These are phyloP conservation scores for Osmanthus fragrans DNA, from an alignment of 257 asterid genomes.

Conservation along the genomic window DNA sequence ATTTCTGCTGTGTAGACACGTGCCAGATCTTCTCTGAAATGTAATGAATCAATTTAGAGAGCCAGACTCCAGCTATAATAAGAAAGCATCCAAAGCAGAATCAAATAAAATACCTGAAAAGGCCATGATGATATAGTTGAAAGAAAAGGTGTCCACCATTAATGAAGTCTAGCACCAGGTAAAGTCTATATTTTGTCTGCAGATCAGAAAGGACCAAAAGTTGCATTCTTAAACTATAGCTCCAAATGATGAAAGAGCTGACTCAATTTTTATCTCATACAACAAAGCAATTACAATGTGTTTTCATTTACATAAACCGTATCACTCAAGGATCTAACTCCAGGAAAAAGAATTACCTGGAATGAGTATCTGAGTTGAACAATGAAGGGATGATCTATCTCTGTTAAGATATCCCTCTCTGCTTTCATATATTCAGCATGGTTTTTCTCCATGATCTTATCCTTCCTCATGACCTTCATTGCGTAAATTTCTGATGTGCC, in stretches of 20 bases:
- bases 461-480: conserved; percentile 83
- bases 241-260: conserved; percentile 2
- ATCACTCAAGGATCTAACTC: neutral
- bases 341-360: conserved; percentile 40
- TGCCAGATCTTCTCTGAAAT: conserved; percentile 62
- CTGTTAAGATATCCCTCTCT: conserved; percentile 67
- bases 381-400: conserved; percentile 68
- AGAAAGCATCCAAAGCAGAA: neutral
- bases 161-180: conserved; percentile 72
- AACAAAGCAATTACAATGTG: neutral
- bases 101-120: conserved; percentile 51
- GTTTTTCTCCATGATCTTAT: conserved; percentile 72
- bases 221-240: neutral
- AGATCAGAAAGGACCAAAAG: conserved; percentile 12
- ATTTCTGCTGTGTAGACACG: conserved; percentile 63
- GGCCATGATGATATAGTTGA: conserved; percentile 70
- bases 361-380: conserved; percentile 72
- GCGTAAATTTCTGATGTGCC: conserved; percentile 65
- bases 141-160: conserved; percentile 81
- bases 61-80: conserved; percentile 3
- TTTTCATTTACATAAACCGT: neutral
- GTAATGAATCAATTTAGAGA: conserved; percentile 13
- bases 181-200: conserved; percentile 76
- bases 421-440: conserved; percentile 59
- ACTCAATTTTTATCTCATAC: neutral